A percentile compares a stretch with the other conserved stretches of the same genome.
phyloP scores from a whole-genome alignment of 352 stramenopile genomes.

The Aphanomyces stellatus region DNA sequence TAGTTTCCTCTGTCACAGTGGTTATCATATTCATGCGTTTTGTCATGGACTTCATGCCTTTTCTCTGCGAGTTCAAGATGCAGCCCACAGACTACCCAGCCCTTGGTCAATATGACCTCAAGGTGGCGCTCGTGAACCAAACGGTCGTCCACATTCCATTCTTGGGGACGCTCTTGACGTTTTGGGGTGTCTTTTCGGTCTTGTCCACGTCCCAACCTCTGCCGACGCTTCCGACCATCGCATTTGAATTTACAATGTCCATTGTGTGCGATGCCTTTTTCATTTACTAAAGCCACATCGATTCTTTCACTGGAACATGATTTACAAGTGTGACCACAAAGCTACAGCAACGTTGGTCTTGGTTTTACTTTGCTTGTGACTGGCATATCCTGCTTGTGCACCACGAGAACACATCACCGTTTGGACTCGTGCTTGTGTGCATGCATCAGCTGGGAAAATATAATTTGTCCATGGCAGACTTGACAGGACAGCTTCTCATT shows the following conservation, averaged over 20 bases:
- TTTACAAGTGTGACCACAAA: slow-evolving; percentile 25
- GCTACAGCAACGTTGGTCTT: background rate
- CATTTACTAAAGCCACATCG: slow-evolving; percentile 23
- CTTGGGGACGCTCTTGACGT: background rate
- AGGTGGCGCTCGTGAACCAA: slow-evolving; percentile 10
- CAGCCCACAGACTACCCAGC: slow-evolving; percentile 7
- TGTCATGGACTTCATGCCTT: slow-evolving; percentile 5
- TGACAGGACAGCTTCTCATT: slow-evolving; percentile 17
- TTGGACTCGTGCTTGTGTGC: slow-evolving; percentile 16
- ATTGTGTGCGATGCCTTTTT: slow-evolving; percentile 12
- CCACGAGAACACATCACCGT: slow-evolving; percentile 13
- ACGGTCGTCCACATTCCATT: background rate
- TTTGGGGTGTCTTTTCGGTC: background rate
- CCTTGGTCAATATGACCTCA: slow-evolving; percentile 1
- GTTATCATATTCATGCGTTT: slow-evolving; percentile 1
- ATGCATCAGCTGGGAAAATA: slow-evolving; percentile 15
- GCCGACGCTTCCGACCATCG: background rate
- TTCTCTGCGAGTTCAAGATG: slow-evolving; percentile 12
- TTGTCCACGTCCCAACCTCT: background rate
- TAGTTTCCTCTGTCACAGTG: background rate
- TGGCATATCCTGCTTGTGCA: background rate
- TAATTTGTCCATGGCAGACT: background rate
- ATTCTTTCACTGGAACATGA: slow-evolving; percentile 20
- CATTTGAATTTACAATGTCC: background rate
- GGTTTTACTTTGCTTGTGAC: background rate